A percentile compares a stretch with the other conserved stretches of the same genome.
Conservation (phyloP, 768 basidiomycete species). For the Sporobolomyces pararoseus region DNA sequence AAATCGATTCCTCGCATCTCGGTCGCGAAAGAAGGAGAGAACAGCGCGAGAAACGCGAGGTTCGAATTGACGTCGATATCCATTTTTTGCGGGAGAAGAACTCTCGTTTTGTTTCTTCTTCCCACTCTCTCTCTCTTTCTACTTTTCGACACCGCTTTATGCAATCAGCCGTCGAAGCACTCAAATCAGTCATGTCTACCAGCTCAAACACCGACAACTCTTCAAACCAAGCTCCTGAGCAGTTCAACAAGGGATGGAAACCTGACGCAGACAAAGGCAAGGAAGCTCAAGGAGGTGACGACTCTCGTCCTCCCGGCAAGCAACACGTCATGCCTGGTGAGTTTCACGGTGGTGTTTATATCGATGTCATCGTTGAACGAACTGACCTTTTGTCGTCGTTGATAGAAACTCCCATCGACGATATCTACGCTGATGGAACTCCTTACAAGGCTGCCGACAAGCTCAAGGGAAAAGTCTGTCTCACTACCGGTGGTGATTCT, state of each 20-base stretch:
- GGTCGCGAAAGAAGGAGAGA: too few species aligned
- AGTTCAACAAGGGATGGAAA: constrained; percentile 16
- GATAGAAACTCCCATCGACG: constrained; percentile 46
- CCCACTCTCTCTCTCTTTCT: background rate
- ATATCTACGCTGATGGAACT: constrained; percentile 54
- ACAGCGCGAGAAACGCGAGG: too few species aligned
- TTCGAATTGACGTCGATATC: too few species aligned
- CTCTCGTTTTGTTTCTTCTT: background rate
- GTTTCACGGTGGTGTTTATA: background rate
- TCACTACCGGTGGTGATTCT: constrained; percentile 57
- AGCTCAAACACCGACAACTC: background rate
- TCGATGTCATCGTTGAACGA: background rate
- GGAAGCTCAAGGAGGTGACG: constrained; percentile 31
- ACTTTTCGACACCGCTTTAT: background rate
- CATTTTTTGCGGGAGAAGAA: too few species aligned
- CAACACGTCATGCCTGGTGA: constrained; percentile 25
- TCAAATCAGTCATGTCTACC: constrained; percentile 13
- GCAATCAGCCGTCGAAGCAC: constrained; percentile 7
- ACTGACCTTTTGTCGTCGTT: background rate
- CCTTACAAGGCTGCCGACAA: constrained; percentile 55
- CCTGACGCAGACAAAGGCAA: constrained; percentile 9
- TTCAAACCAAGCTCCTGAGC: background rate
- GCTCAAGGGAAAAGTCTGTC: constrained; percentile 54
- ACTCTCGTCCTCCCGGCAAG: constrained; percentile 30
- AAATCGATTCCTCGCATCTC: too few species aligned